These are phyloP conservation scores for Salvia hispanica DNA, from an alignment of 257 asterid species.

Conservation along the genomic window DNA sequence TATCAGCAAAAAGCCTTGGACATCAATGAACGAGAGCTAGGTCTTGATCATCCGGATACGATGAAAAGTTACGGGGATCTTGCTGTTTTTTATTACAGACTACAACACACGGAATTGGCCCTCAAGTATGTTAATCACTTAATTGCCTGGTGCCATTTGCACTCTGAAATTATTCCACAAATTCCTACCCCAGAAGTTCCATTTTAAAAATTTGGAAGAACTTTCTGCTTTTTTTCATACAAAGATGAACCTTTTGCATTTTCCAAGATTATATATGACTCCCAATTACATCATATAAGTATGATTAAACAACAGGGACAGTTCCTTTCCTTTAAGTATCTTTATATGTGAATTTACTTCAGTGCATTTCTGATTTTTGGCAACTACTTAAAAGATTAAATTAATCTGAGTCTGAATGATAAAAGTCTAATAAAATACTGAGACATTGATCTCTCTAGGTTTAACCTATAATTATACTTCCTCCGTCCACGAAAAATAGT, in stretches of 20 bases:
- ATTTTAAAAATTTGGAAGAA: conserved; percentile 15
- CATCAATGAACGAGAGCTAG: conserved; percentile 85
- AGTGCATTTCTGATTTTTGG: conserved; percentile 5
- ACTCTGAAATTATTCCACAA: conserved; percentile 21
- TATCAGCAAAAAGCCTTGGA: conserved; percentile 96
- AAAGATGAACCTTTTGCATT: conserved; percentile 11
- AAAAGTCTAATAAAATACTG: conserved; percentile 10
- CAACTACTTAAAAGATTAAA: not conserved
- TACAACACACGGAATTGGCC: conserved; percentile 91
- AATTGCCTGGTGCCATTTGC: conserved; percentile 9
- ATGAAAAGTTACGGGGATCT: conserved; percentile 97
- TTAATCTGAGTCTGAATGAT: conserved; percentile 10
- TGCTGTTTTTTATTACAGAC: conserved; percentile 94
- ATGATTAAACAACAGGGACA: not conserved
- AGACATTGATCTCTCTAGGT: conserved; percentile 15
- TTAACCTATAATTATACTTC: conserved; percentile 14
- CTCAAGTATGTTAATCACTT: conserved; percentile 60
- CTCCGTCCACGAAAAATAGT: too few relatives aligned
- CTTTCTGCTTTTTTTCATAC: conserved; percentile 9
- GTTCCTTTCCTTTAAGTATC: not conserved
- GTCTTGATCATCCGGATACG: conserved; percentile 96
- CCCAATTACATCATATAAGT: not conserved
- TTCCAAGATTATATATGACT: conserved; percentile 10
- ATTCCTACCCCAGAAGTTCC: conserved; percentile 11
- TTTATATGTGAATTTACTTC: conserved; percentile 1